These are phyloP conservation scores for Candida dajiaensis DNA, from an alignment of 805 yeast genomes.

Conservation along the genomic window DNA sequence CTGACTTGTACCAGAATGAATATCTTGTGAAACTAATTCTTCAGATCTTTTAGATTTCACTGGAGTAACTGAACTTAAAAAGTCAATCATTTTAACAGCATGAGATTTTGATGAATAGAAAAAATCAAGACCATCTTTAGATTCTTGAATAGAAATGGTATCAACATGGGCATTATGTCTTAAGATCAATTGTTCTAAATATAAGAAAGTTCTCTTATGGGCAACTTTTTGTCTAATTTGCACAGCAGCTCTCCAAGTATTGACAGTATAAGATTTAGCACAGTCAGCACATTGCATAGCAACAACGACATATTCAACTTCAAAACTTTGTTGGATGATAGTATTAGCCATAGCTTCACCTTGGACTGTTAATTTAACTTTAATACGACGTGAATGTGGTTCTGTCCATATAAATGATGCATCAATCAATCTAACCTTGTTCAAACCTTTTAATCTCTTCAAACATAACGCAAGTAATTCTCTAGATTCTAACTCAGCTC, in stretches of 20 bases:
- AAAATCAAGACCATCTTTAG: constrained; percentile 92
- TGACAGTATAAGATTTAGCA: constrained; percentile 93
- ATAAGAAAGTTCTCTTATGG: constrained; percentile 94
- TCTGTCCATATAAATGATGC: constrained; percentile 98
- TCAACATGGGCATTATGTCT: constrained; percentile 90
- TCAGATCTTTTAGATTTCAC: constrained; percentile 77
- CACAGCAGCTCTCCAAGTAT: constrained; percentile 97
- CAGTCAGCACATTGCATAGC: constrained; percentile 99
- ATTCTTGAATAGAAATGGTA: constrained; percentile 88
- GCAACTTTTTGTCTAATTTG: constrained; percentile 97
- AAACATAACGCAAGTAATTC: constrained; percentile 88
- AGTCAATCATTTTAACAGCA: constrained; percentile 92
- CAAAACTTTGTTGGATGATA: constrained; percentile 88
- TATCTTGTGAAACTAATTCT: constrained; percentile 87
- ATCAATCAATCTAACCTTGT: constrained; percentile 80
- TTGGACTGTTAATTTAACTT: constrained; percentile 88
- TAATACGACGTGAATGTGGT: constrained; percentile 94
- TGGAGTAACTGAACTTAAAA: constrained; percentile 80
- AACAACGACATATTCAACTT: constrained; percentile 86
- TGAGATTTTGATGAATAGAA: constrained; percentile 84
- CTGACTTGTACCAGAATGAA: constrained; percentile 80
- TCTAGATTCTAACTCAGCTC: constrained; percentile 86
- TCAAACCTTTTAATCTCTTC: constrained; percentile 81
- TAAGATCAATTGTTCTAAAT: constrained; percentile 90
- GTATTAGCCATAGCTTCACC: constrained; percentile 94